phyloP scores from a whole-genome alignment of 345 rosid species.

The Salix udensis region DNA sequence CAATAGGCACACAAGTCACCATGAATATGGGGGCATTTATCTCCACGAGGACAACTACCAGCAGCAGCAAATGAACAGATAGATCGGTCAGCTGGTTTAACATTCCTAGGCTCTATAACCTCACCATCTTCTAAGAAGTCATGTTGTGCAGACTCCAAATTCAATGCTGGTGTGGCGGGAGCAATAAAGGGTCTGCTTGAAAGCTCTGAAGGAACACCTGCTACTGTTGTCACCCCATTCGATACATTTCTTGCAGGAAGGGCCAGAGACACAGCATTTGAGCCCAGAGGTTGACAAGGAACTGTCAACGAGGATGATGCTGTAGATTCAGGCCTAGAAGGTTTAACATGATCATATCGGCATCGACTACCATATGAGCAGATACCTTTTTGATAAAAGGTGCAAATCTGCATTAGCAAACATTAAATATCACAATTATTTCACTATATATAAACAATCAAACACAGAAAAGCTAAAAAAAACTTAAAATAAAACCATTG shows the following conservation, averaged over 20 bases:
- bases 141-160: slow-evolving; percentile 29
- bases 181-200: slow-evolving; percentile 30
- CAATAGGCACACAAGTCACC: slow-evolving; percentile 84
- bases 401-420: slow-evolving; percentile 60
- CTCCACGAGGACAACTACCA: slow-evolving; percentile 78
- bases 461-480: background rate
- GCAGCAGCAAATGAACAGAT: slow-evolving; percentile 85
- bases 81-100: slow-evolving; percentile 53
- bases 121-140: slow-evolving; percentile 33
- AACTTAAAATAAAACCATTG: background rate
- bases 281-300: slow-evolving; percentile 25
- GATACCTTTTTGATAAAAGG: slow-evolving; percentile 82
- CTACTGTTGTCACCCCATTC: slow-evolving; percentile 19
- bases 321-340: slow-evolving; percentile 38
- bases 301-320: slow-evolving; percentile 55
- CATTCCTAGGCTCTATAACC: slow-evolving; percentile 32
- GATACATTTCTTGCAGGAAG: slow-evolving; percentile 25
- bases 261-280: slow-evolving; percentile 27
- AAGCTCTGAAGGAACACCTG: slow-evolving; percentile 31
- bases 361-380: slow-evolving; percentile 83
- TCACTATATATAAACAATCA: background rate
- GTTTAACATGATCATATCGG: slow-evolving; percentile 69
- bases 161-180: slow-evolving; percentile 38
- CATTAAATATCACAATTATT: background rate
- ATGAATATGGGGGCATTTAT: slow-evolving; percentile 75